A percentile compares a stretch with the other conserved stretches of the same genome.
Evolutionary conservation across 2,329 filamentous ascomycete species (phyloP).

Genomic region (Ophiocordyceps camponoti-floridani): DNA sequence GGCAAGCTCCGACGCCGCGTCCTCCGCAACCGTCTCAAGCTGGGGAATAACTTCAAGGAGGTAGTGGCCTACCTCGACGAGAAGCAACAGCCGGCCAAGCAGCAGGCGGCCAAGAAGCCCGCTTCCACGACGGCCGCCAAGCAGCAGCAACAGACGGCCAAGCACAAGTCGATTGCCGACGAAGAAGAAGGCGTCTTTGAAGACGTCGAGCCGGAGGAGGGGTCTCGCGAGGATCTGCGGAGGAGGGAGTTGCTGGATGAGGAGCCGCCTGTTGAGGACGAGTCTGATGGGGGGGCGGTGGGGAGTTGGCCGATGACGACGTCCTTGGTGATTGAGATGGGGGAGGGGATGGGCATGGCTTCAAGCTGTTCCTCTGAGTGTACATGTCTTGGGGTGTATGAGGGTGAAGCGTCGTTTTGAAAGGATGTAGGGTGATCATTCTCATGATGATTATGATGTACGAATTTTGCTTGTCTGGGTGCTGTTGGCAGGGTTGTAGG

Average conservation of each 20-base stretch:
- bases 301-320: slow-evolving; percentile 20
- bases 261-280: slow-evolving; percentile 23
- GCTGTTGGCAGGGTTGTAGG: no score
- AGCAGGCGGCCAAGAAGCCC: slow-evolving; percentile 9
- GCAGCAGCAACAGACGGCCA: slow-evolving; percentile 25
- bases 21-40: slow-evolving; percentile 57
- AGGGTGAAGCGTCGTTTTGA: no score
- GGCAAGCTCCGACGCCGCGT: slow-evolving; percentile 54
- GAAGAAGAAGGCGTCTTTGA: slow-evolving; percentile 27
- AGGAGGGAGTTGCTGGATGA: slow-evolving; percentile 35
- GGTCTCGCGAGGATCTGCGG: slow-evolving; percentile 37
- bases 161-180: slow-evolving; percentile 11
- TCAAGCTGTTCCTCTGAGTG: no score
- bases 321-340: slow-evolving; percentile 24
- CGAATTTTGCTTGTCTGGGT: no score
- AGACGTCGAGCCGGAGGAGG: slow-evolving; percentile 36
- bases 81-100: slow-evolving; percentile 22
- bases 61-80: slow-evolving; percentile 67
- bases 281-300: slow-evolving; percentile 12
- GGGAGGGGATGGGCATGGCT: no score
- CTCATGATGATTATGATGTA: not conserved
- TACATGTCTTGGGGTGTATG: not conserved
- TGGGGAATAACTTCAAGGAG: slow-evolving; percentile 76
- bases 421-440: no score
- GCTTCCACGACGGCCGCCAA: no score